Percentiles rank a stretch among this genome's conserved stretches.
Conservation (phyloP, 352 stramenopile species). For the Globisporangium emineosum region DNA sequence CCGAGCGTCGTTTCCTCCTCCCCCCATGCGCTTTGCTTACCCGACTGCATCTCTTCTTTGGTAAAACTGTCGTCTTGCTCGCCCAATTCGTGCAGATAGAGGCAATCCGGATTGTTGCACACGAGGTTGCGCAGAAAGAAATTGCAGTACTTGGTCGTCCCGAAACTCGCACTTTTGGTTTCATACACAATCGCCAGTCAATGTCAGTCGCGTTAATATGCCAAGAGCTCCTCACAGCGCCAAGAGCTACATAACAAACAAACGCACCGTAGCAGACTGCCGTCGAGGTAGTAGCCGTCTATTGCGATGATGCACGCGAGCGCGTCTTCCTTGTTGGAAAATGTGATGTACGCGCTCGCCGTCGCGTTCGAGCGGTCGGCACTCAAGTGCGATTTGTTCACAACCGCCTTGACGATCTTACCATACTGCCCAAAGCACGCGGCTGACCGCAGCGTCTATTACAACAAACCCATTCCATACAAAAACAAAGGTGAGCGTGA, state of each 20-base stretch:
- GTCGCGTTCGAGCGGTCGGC: conserved; percentile 68
- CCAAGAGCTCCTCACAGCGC: not conserved
- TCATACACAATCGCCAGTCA: not conserved
- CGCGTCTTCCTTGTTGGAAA: conserved; percentile 88
- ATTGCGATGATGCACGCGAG: conserved; percentile 89
- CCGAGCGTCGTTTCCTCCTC: not conserved
- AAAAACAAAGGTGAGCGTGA: not conserved
- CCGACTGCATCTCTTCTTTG: conserved; percentile 92
- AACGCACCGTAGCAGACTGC: conserved; percentile 56
- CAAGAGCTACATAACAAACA: conserved; percentile 11
- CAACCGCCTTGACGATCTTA: conserved; percentile 91
- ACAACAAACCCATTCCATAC: not conserved
- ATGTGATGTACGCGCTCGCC: conserved; percentile 93
- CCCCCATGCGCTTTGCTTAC: conserved; percentile 21
- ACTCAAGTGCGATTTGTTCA: conserved; percentile 86
- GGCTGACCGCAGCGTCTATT: conserved; percentile 68
- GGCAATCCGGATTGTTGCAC: conserved; percentile 93
- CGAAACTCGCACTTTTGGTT: conserved; percentile 83
- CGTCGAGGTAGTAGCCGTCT: conserved; percentile 88
- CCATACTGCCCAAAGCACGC: conserved; percentile 94
- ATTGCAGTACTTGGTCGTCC: conserved; percentile 96
- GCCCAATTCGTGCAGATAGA: conserved; percentile 93
- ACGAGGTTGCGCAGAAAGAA: conserved; percentile 89
- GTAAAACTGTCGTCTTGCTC: conserved; percentile 93
- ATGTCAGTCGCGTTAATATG: not conserved